phyloP scores from a whole-genome alignment of 2,329 filamentous ascomycete species.

The Pseudopithomyces chartarum region DNA sequence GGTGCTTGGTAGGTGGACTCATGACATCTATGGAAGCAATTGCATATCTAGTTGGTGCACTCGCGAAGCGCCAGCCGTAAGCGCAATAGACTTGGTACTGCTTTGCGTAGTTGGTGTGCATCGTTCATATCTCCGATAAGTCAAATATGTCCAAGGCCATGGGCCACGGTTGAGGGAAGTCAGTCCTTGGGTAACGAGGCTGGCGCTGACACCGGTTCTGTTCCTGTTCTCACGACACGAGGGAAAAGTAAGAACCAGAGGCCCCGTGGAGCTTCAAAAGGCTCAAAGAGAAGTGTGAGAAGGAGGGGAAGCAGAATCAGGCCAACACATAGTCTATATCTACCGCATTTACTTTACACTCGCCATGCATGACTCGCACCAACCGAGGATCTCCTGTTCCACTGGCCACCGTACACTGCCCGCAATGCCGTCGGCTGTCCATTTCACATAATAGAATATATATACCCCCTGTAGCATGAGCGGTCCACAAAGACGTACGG shows the following conservation, averaged over 20 bases:
- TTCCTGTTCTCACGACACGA: slow-evolving; percentile 44
- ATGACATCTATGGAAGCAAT: slow-evolving; percentile 46
- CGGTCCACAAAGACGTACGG: too few species aligned
- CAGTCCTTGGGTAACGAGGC: slow-evolving; percentile 39
- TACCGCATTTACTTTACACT: neutral
- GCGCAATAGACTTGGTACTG: slow-evolving; percentile 49
- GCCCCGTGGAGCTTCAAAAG: slow-evolving; percentile 33
- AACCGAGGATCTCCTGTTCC: neutral
- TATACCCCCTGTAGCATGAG: too few species aligned
- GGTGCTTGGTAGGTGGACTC: slow-evolving; percentile 43
- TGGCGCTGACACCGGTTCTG: slow-evolving; percentile 39
- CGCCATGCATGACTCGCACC: neutral
- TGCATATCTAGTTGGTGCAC: slow-evolving; percentile 50
- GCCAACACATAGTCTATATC: neutral
- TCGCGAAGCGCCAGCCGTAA: slow-evolving; percentile 48
- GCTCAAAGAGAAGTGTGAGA: neutral
- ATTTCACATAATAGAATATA: too few species aligned
- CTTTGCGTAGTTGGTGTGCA: slow-evolving; percentile 44
- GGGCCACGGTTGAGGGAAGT: slow-evolving; percentile 49
- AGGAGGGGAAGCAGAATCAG: neutral
- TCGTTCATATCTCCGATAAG: slow-evolving; percentile 47
- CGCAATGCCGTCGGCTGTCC: neutral
- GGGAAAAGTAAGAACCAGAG: slow-evolving; percentile 33
- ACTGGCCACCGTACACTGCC: neutral
- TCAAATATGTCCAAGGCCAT: slow-evolving; percentile 46